Evolutionary conservation across 208 protist species (phyloP), one percentile per base, ranked within the genome.

Genomic region (Leishmania arabica): DNA sequence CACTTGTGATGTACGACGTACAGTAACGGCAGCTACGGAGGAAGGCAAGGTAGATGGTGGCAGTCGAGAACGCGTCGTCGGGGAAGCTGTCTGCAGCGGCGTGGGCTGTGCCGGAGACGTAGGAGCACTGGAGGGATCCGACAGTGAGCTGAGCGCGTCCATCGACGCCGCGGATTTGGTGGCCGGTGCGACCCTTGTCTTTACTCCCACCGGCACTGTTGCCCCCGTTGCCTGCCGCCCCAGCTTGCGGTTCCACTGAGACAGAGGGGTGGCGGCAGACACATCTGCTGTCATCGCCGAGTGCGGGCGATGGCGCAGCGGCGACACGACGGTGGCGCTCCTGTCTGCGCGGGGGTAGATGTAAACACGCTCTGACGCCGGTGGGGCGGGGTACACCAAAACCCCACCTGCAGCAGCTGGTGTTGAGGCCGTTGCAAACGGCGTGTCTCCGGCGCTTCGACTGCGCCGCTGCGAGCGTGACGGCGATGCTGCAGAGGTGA

Each of bases 311-410:
- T 56, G n/a, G n/a, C 47, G 70, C 47, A 75, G 70, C 70, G 70
- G 70, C 70, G 70, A 75, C 70, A 71, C 21, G 7, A 71, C 40
- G 7, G 37, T 49, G 40, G 66, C 40, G 66, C 21, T 71, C 24
- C 66, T 49, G 47, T 56, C 45, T n/a, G 6, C 45, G 53, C 34
- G 58, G 40, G 47, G 31, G 58, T 78, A 78, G 75, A 78, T 78
- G 58, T 66, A 60, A 3, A 69, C 42, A 34, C 75, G 75, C 1
- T 78, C 75, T 34, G 42, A 66, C 34, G 75, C n/a, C 8, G 75
- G 58, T 70, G 75, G 75, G 53, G 75, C 75, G 27, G 75, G 75
- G 58, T 70, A 64, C 2, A 78, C 60, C 72, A 17, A 9, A n/a
- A 13, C 51, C 47, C 53, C 17, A 2, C 5, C 51, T 19, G 51